Evolutionary conservation across 1,284 basidiomycete species (phyloP).

Genomic region (Ceratobasidium sp.): DNA sequence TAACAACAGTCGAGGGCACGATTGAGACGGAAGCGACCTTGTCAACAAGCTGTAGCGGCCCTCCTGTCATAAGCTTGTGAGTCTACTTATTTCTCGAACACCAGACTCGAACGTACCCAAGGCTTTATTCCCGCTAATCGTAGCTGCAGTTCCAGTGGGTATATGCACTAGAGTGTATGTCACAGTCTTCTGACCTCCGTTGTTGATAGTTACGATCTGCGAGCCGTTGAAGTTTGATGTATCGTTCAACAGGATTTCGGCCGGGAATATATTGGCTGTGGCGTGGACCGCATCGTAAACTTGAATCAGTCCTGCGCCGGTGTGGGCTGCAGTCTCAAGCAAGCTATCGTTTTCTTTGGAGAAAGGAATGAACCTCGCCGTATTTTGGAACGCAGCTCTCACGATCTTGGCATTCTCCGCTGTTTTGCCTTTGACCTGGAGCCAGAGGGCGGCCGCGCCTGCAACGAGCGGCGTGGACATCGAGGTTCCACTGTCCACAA

Average conservation of each 20-base stretch:
- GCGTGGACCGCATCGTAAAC: conserved; percentile 67
- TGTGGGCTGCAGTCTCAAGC: conserved; percentile 65
- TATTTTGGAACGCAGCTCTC: conserved; percentile 65
- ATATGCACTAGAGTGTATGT: conserved; percentile 46
- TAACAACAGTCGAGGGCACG: no score
- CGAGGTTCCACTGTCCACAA: conserved; percentile 53
- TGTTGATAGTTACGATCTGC: conserved; percentile 45
- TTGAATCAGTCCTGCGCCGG: conserved; percentile 72
- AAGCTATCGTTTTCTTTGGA: conserved; percentile 60
- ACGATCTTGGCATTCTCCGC: conserved; percentile 53
- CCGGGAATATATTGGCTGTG: conserved; percentile 63
- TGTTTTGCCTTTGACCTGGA: conserved; percentile 61
- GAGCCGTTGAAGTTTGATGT: conserved; percentile 57
- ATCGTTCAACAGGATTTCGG: conserved; percentile 72
- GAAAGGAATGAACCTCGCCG: conserved; percentile 58
- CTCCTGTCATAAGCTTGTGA: no score
- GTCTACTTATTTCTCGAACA: no score
- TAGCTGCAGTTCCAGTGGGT: conserved; percentile 51
- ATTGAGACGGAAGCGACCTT: no score
- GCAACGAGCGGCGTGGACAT: conserved; percentile 64
- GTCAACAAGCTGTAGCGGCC: no score
- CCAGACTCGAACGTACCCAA: no score
- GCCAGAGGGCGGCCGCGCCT: conserved; percentile 68
- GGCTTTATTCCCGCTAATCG: conserved; percentile 52
- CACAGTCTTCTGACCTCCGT: conserved; percentile 44